These are phyloP conservation scores for Solanum microdontum DNA, from an alignment of 257 asterid species.

Conservation along the genomic window DNA sequence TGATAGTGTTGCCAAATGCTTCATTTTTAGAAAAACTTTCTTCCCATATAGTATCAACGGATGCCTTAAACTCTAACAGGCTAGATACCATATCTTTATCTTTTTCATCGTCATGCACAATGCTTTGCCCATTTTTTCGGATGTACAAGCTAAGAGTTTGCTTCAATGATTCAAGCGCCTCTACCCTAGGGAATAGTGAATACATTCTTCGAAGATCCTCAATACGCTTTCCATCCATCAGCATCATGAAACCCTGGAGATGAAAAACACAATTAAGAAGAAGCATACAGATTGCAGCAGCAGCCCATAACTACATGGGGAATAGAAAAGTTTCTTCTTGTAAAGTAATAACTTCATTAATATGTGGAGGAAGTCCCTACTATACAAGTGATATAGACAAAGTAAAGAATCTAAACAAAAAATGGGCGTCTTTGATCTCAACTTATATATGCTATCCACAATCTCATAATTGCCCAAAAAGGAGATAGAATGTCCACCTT, in stretches of 20 bases:
- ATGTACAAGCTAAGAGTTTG: constrained; percentile 77
- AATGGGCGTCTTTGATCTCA: background rate
- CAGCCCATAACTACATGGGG: background rate
- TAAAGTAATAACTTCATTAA: background rate
- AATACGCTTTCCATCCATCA: constrained; percentile 86
- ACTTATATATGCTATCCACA: background rate
- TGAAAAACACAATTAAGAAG: background rate
- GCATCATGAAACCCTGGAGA: constrained; percentile 63
- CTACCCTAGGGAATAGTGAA: constrained; percentile 57
- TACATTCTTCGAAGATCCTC: constrained; percentile 91
- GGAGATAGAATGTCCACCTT: background rate
- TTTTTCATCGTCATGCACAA: constrained; percentile 93
- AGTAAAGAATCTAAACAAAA: background rate
- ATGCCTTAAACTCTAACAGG: constrained; percentile 76
- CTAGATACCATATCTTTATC: constrained; percentile 94
- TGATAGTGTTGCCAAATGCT: constrained; percentile 81
- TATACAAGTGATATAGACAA: background rate
- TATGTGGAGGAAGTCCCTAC: background rate
- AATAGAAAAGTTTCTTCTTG: background rate
- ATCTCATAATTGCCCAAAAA: background rate
- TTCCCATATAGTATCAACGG: constrained; percentile 86
- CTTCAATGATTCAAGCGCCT: constrained; percentile 71
- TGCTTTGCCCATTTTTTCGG: constrained; percentile 71
- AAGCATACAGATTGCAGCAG: background rate
- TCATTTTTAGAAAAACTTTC: constrained; percentile 82